phyloP scores from a whole-genome alignment of 75 land plant species.

The Cunninghamia lanceolata region DNA sequence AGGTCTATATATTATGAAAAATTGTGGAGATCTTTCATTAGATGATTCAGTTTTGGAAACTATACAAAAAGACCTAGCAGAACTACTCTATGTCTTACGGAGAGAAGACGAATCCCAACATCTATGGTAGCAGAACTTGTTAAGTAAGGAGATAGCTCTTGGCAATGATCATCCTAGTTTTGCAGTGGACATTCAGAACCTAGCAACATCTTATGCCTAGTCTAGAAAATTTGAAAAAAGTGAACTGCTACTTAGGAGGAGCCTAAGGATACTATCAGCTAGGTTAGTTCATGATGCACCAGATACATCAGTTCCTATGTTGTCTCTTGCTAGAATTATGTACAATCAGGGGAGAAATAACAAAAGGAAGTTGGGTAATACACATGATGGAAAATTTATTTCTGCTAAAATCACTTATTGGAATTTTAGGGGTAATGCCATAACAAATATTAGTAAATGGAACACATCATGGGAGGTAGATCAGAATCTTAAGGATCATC shows the following conservation, averaged over 20 bases:
- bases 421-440: neutral
- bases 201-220: constrained; percentile 78
- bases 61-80: too few relatives aligned
- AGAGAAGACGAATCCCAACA: constrained; percentile 74
- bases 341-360: constrained; percentile 47
- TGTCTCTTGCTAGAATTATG: constrained; percentile 66
- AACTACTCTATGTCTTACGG: too few relatives aligned
- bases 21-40: too few relatives aligned
- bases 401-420: neutral
- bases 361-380: neutral
- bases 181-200: constrained; percentile 65
- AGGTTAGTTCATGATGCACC: constrained; percentile 60
- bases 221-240: constrained; percentile 63
- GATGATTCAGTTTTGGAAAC: too few relatives aligned
- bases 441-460: neutral
- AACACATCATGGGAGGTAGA: neutral
- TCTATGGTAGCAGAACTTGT: constrained; percentile 67
- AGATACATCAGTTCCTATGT: constrained; percentile 69
- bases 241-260: constrained; percentile 57
- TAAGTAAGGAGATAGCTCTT: constrained; percentile 47
- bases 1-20: too few relatives aligned
- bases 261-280: constrained; percentile 53
- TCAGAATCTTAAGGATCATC: neutral
- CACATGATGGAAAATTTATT: neutral
- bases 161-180: constrained; percentile 68